Conservation (phyloP, 2,329 filamentous ascomycete genomes). For the Fusarium sp. region DNA sequence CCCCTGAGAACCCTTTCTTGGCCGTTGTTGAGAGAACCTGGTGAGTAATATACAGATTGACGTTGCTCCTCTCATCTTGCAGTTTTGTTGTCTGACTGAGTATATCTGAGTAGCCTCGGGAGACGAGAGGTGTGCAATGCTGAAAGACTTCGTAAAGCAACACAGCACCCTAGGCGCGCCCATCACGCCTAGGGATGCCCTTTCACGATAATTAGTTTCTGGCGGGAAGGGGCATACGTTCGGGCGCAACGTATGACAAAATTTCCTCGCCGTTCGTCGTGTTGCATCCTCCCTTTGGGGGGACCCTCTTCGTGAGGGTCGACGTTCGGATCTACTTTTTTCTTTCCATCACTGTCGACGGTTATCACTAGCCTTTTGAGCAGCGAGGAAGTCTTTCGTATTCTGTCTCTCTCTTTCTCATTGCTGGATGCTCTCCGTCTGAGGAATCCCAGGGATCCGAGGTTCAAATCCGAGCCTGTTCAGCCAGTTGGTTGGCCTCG, state of each 20-base stretch:
- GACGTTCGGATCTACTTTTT: background rate
- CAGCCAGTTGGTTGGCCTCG: background rate
- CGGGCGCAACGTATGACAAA: background rate
- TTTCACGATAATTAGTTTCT: background rate
- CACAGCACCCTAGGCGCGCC: background rate
- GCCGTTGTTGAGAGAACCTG: background rate
- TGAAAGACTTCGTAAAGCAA: background rate
- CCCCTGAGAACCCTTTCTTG: background rate
- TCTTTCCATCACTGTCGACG: background rate
- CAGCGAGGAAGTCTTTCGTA: background rate
- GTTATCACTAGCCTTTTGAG: background rate
- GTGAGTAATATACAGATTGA: background rate
- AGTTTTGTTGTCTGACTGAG: background rate
- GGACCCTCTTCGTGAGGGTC: background rate
- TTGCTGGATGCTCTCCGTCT: background rate
- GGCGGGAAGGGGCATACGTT: background rate
- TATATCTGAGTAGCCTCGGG: background rate
- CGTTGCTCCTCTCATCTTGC: background rate
- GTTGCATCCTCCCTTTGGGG: background rate
- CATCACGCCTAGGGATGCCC: background rate
- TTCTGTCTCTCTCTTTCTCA: background rate
- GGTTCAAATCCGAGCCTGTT: background rate
- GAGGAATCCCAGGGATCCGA: background rate
- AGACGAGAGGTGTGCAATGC: background rate
- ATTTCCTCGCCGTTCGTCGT: background rate